These are phyloP conservation scores for Vigna mungo DNA, from an alignment of 306 rosid species.

Conservation along the genomic window DNA sequence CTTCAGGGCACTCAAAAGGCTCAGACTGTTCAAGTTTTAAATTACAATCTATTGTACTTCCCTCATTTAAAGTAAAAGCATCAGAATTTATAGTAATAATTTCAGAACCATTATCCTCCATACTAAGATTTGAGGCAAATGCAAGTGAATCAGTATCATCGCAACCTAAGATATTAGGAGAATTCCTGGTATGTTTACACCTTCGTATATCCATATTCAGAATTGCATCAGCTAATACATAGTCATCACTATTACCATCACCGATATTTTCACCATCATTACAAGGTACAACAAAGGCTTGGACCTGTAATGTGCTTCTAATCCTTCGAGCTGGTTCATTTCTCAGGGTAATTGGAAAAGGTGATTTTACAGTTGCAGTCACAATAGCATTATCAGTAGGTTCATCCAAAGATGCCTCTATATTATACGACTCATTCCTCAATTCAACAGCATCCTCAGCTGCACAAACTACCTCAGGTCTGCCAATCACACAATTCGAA, in stretches of 20 bases:
- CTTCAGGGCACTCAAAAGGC: conserved; percentile 62
- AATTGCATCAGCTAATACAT: conserved; percentile 50
- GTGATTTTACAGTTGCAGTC: conserved; percentile 53
- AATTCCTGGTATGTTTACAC: conserved; percentile 62
- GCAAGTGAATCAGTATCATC: conserved; percentile 65
- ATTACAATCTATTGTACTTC: conserved; percentile 65
- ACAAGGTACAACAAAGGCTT: conserved; percentile 48
- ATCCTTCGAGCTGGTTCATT: conserved; percentile 63
- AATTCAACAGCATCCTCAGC: conserved; percentile 55
- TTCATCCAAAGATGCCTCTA: conserved; percentile 56
- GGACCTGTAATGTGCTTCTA: conserved; percentile 72
- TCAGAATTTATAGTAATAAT: conserved; percentile 72
- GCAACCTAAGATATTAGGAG: conserved; percentile 60
- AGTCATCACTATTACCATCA: conserved; percentile 49
- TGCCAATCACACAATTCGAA: conserved; percentile 56
- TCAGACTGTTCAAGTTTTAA: conserved; percentile 68
- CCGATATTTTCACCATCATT: conserved; percentile 56
- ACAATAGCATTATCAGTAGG: conserved; percentile 50
- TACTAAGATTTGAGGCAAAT: conserved; percentile 68
- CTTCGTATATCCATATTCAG: conserved; percentile 57
- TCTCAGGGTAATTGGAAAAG: conserved; percentile 51
- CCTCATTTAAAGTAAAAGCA: conserved; percentile 68
- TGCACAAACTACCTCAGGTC: conserved; percentile 54
- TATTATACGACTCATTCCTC: conserved; percentile 50
- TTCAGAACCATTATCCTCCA: conserved; percentile 74